Evolutionary conservation across 2,329 filamentous ascomycete species (phyloP).

Genomic region (Colletotrichum sp.): DNA sequence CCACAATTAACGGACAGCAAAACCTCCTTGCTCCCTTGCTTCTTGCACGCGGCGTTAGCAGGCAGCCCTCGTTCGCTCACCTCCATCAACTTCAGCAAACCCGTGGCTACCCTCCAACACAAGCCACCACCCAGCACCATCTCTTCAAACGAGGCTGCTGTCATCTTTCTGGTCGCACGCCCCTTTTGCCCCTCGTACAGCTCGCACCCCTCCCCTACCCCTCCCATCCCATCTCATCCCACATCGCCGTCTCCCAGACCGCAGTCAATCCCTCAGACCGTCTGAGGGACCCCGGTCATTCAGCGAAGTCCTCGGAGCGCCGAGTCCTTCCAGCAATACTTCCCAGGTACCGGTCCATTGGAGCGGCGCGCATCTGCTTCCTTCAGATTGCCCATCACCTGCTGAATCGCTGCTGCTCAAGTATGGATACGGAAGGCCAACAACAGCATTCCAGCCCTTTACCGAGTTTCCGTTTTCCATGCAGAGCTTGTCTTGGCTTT

Average conservation of each 20-base stretch:
- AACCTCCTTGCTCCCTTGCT: slow-evolving; percentile 16
- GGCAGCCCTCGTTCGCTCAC: neutral
- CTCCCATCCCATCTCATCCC: slow-evolving; percentile 18
- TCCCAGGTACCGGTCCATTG: slow-evolving; percentile 16
- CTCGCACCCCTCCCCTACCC: neutral
- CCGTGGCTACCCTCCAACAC: neutral
- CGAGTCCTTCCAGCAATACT: slow-evolving; percentile 1
- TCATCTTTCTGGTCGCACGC: slow-evolving; percentile 5
- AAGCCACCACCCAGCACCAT: neutral
- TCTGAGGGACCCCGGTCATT: neutral
- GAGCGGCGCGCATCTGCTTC: neutral
- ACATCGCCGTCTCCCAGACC: neutral
- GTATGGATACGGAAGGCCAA: neutral
- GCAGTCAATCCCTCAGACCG: neutral
- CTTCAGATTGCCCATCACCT: neutral
- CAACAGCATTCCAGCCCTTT: neutral
- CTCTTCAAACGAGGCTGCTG: neutral
- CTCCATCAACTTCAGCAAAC: neutral
- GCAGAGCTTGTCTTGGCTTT: neutral
- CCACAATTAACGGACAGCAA: slow-evolving; percentile 2
- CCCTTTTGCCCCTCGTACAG: neutral
- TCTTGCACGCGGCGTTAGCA: neutral
- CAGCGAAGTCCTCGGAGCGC: slow-evolving; percentile 3
- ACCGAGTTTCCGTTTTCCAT: neutral
- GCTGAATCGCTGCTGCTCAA: neutral